Base-by-base conservation (phyloP, 768 basidiomycete genomes). In the Paxillus rubicundulus region DNA sequence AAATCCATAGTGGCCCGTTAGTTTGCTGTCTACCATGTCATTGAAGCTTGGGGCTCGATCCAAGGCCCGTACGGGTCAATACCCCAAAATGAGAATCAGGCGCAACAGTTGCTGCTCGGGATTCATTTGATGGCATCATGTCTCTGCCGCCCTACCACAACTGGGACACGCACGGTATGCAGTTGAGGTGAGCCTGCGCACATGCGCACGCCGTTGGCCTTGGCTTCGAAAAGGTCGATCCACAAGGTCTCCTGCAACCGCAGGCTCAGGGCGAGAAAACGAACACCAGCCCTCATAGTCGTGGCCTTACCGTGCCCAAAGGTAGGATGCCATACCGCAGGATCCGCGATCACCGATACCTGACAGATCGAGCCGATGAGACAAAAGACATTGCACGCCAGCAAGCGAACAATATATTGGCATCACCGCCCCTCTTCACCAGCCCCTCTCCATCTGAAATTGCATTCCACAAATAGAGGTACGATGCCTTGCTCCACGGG, bases 401-500 rank as follows among this genome's bases (percentile, higher is more conserved):
- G 8, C 37, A 34, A 28, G 18, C 14, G 28, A 17, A 9, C 30
- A n/a, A 30, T 9, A 13, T 6, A 12, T 34, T 24, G 34, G 2
- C 39, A 33, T 49, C 18, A 47, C 74, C 74, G 77, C 2, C 77
- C 76, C 57, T 79, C 77, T 55, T 76, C 73, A 1, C 75, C 74
- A 9, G 36, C 42, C 44, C 49, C 69, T 50, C 76, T 66, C 39
- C 82, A 85, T 55, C 77, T 73, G 65, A 81, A 92, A 63, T 92
- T 92, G 62, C 85, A 89, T 59, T 92, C 91, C 13, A 92, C 77
- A 9, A 92, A 69, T 8, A 93, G 67, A 0, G 85, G 81, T 2
- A 86, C 75, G 32, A 92, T 57, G 2, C 73, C 76, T 21, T 74
- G 69, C 24, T 76, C 76, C 28, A 58, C 47, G 3, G 88, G 87